phyloP scores from a whole-genome alignment of 768 basidiomycete genomes.

The Kwoniella heveanensis region DNA sequence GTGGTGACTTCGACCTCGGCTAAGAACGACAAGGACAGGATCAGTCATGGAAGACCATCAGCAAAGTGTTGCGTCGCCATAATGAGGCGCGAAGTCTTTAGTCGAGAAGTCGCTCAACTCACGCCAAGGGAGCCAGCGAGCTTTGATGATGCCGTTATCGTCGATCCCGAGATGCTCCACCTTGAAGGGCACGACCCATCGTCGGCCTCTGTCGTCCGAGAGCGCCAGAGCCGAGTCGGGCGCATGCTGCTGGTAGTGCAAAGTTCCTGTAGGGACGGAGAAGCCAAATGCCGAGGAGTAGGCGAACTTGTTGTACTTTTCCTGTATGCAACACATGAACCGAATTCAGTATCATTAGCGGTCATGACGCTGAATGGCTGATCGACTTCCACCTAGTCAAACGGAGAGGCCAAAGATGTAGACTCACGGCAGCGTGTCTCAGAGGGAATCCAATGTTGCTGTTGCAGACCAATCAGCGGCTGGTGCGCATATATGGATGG shows the following conservation, averaged over 20 bases:
- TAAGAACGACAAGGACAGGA: conserved; percentile 1
- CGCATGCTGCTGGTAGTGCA: conserved; percentile 70
- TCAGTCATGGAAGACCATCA: neutral
- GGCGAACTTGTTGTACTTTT: conserved; percentile 76
- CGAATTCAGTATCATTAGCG: conserved; percentile 74
- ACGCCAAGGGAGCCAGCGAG: conserved; percentile 73
- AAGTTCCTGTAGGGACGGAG: conserved; percentile 69
- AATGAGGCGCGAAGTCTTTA: no score
- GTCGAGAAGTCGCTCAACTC: conserved; percentile 1
- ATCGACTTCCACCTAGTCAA: no score
- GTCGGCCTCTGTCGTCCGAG: conserved; percentile 59
- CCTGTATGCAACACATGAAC: conserved; percentile 57
- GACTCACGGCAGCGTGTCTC: conserved; percentile 19
- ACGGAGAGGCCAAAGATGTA: no score
- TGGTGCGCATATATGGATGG: no score
- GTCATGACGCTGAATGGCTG: no score
- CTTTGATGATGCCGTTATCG: conserved; percentile 57
- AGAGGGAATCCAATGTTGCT: conserved; percentile 22
- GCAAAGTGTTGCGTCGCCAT: no score
- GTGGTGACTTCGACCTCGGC: conserved; percentile 70
- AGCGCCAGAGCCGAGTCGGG: conserved; percentile 72
- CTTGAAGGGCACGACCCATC: conserved; percentile 14
- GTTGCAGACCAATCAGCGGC: no score
- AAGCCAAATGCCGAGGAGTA: conserved; percentile 77
- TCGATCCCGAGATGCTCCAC: conserved; percentile 25